phyloP scores from a whole-genome alignment of 257 asterid species.

The Dorcoceras hygrometricum region DNA sequence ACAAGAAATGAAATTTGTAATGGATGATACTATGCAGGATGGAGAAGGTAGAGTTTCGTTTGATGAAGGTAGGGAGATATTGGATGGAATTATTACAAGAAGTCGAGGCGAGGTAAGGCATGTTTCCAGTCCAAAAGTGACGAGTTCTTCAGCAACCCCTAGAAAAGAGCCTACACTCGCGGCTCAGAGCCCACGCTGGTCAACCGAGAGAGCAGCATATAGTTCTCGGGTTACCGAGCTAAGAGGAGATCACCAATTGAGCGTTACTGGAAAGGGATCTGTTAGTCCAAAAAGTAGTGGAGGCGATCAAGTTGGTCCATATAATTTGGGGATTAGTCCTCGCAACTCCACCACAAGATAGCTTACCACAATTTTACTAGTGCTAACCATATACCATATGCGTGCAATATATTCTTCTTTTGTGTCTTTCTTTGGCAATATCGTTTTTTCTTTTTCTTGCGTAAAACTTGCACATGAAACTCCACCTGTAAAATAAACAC shows the following conservation, averaged over 20 bases:
- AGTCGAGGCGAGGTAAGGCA: constrained; percentile 85
- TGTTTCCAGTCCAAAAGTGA: constrained; percentile 52
- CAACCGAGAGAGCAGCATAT: constrained; percentile 38
- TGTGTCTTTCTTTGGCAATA: constrained; percentile 21
- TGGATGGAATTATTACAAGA: constrained; percentile 76
- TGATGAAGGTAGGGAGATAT: constrained; percentile 65
- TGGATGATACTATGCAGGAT: constrained; percentile 55
- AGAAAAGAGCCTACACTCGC: constrained; percentile 41
- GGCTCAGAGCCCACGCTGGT: constrained; percentile 56
- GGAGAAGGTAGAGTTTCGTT: constrained; percentile 49
- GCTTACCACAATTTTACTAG: background rate
- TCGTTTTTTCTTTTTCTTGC: background rate
- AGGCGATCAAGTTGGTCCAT: constrained; percentile 45
- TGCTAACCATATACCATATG: background rate
- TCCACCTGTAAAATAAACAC: constrained; percentile 31
- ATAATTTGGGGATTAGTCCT: constrained; percentile 57
- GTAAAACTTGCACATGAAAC: background rate
- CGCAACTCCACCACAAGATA: constrained; percentile 28
- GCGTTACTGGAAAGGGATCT: constrained; percentile 34
- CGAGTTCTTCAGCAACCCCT: constrained; percentile 64
- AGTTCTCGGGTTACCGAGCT: constrained; percentile 63
- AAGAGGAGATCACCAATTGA: constrained; percentile 43
- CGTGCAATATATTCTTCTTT: constrained; percentile 8
- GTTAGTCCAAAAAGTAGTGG: constrained; percentile 53
- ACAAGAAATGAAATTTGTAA: background rate